Percentiles rank a stretch among this genome's conserved stretches.
Conservation (phyloP, 345 rosid genomes). For the Eucalyptus victrix region DNA sequence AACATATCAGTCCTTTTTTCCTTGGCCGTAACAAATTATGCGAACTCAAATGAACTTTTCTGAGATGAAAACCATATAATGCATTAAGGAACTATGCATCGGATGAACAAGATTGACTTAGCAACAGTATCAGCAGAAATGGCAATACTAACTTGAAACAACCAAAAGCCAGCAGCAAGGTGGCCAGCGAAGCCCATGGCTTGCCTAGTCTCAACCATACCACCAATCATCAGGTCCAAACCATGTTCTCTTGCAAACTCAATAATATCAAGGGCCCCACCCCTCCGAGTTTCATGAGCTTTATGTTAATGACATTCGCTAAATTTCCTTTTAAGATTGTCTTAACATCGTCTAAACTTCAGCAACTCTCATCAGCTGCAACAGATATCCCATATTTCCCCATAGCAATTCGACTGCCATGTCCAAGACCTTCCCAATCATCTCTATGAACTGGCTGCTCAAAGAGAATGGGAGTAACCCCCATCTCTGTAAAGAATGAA, state of each 20-base stretch:
- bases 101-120: background rate
- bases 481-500: conserved; percentile 39
- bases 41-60: background rate
- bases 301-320: conserved; percentile 64
- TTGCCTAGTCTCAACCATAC: conserved; percentile 88
- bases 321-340: conserved; percentile 48
- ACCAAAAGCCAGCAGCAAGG: conserved; percentile 83
- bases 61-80: background rate
- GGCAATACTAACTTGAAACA: conserved; percentile 53
- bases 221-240: conserved; percentile 77
- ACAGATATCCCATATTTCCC: conserved; percentile 59
- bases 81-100: background rate
- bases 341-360: conserved; percentile 48
- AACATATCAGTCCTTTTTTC: background rate
- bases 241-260: conserved; percentile 55
- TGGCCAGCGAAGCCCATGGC: conserved; percentile 94
- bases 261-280: conserved; percentile 66
- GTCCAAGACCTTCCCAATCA: conserved; percentile 89
- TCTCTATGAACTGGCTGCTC: conserved; percentile 90
- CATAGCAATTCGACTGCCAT: conserved; percentile 49
- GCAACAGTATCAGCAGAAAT: background rate
- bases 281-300: conserved; percentile 72
- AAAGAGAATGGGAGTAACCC: conserved; percentile 76
- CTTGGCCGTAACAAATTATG: background rate
- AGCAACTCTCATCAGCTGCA: conserved; percentile 93